Percentiles rank a stretch among this genome's conserved stretches.
phyloP scores from a whole-genome alignment of 116 monocot species.

The Posidonia oceanica region DNA sequence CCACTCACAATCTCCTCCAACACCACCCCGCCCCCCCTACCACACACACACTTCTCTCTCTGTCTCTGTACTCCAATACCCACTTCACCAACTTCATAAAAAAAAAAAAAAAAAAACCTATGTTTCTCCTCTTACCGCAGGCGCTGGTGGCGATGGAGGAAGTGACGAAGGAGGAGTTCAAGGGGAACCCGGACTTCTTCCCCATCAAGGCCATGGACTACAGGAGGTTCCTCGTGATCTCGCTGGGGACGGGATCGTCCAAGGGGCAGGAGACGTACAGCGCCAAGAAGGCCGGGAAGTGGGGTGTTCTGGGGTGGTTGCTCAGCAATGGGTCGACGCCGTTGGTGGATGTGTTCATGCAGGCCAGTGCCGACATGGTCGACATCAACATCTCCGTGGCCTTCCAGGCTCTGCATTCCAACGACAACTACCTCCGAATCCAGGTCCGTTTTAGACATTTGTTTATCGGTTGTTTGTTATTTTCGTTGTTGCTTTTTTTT shows the following conservation, averaged over 20 bases:
- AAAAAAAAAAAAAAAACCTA: no score
- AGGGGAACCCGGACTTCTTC: conserved; percentile 3
- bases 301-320: conserved; percentile 10
- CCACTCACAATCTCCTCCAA: no score
- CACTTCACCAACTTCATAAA: no score
- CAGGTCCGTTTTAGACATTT: conserved; percentile 7
- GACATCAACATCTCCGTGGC: conserved; percentile 7
- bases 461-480: no score
- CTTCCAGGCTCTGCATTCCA: conserved; percentile 2
- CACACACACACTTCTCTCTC: no score
- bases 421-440: conserved; percentile 2
- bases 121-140: background rate
- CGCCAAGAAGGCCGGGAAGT: background rate
- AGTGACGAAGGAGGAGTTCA: conserved; percentile 5
- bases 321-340: conserved; percentile 2
- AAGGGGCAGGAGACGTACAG: conserved; percentile 1
- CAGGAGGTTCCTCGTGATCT: conserved; percentile 3
- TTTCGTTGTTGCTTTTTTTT: no score
- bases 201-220: conserved; percentile 7
- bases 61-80: no score
- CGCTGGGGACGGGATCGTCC: conserved; percentile 5
- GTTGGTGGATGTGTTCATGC: conserved; percentile 5
- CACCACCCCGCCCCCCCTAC: no score
- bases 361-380: conserved; percentile 12
- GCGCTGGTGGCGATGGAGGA: conserved; percentile 3